Evolutionary conservation across 495 filamentous ascomycete genomes (phyloP), one percentile per base, ranked within the genome.

Genomic region (Neurospora pannonica): DNA sequence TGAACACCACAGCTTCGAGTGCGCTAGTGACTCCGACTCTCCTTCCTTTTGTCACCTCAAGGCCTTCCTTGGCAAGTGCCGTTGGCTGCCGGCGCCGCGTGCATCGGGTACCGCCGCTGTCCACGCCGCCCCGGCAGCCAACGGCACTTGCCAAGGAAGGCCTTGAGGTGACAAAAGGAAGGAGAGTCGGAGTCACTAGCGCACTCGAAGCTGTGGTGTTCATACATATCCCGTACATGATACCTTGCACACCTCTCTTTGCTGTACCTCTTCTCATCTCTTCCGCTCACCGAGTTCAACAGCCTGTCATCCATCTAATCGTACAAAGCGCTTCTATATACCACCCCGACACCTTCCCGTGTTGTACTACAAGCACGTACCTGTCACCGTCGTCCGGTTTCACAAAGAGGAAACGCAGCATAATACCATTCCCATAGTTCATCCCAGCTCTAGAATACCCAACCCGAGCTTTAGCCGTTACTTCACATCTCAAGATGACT

Each of bases 401-500:
- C 54, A 34, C 13, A 34, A 67, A 67, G 28, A 67, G 37, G 37
- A 15, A 34, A 3, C 2, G 28, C 54, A 31, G 15, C 54, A 31
- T 67, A 36, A 67, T 67, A 67, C 28, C 19, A 6, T 31, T 67
- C 54, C 28, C 28, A 67, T 67, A 34, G 54, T 34, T 34, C 54
- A 34, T 34, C 54, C 28, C 15, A 62, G 17, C 54, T 34, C 28
- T 5, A 67, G 28, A 67, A 2, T 34, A 34, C 28, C 54, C 54
- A 1, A 4, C 54, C 19, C 15, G 4, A 67, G 54, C 28, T 34
- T 67, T 28, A 36, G 7, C 54, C 13, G 28, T 36, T 7, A 67
- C 54, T 67, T 67, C 15, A 9, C 28, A 67, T 31, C 54, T 67
- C 54, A 67, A 67, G 54, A 97, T 97, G 94, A 97, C 94, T 17